These are phyloP conservation scores for Rhizophora apiculata DNA, from an alignment of 345 rosid genomes.

Conservation along the genomic window DNA sequence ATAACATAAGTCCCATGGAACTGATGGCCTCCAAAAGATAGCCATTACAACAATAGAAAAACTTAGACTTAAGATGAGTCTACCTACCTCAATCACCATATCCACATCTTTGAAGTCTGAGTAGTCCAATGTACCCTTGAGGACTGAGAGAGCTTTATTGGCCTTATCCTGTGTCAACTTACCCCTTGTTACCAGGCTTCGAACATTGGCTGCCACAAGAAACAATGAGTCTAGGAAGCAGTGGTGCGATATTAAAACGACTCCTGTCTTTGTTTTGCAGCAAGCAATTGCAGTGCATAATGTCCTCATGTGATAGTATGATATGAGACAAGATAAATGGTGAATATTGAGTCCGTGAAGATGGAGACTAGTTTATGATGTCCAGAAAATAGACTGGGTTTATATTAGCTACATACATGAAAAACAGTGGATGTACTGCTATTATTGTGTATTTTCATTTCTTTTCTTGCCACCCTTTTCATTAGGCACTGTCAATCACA, in stretches of 20 bases:
- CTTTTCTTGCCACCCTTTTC: not conserved
- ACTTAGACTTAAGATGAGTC: not conserved
- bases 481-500: not conserved
- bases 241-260: too few relatives aligned
- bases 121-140: constrained; percentile 77
- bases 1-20: not conserved
- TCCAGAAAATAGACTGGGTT: too few relatives aligned
- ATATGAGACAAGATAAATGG: too few relatives aligned
- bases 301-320: too few relatives aligned
- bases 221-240: not conserved
- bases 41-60: not conserved
- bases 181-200: constrained; percentile 62
- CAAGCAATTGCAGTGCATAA: too few relatives aligned
- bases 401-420: too few relatives aligned
- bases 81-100: constrained; percentile 85
- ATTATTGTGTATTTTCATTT: too few relatives aligned
- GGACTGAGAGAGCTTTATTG: constrained; percentile 66
- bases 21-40: not conserved
- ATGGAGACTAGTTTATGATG: too few relatives aligned
- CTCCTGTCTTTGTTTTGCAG: too few relatives aligned
- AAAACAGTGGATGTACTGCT: too few relatives aligned
- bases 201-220: constrained; percentile 60
- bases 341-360: too few relatives aligned
- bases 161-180: constrained; percentile 66
- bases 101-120: constrained; percentile 83